phyloP scores from a whole-genome alignment of 345 rosid species.

The Populus pruinosa region DNA sequence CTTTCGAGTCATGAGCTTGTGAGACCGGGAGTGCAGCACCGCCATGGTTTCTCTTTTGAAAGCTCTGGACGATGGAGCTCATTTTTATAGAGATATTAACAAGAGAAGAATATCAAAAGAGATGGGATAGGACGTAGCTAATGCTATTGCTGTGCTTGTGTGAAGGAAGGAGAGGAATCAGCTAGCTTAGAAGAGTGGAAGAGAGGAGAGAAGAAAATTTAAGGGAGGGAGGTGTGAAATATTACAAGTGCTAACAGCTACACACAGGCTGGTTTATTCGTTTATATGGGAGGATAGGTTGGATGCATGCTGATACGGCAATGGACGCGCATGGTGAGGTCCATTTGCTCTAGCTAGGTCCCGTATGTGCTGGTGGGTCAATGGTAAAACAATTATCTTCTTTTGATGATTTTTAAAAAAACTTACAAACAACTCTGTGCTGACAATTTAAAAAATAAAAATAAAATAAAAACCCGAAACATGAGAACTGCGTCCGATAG shows the following conservation, averaged over 20 bases:
- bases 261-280: conserved; percentile 54
- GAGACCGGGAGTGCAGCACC: conserved; percentile 47
- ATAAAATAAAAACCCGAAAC: no score
- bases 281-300: not conserved
- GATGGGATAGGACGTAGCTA: not conserved
- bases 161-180: not conserved
- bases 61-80: conserved; percentile 59
- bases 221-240: conserved; percentile 24
- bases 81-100: conserved; percentile 12
- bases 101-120: not conserved
- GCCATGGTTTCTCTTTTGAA: conserved; percentile 39
- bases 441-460: no score
- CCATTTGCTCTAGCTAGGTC: not conserved
- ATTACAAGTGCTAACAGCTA: conserved; percentile 45
- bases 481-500: no score
- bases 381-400: no score
- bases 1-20: conserved; percentile 19
- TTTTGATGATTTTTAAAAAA: no score
- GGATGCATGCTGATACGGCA: not conserved
- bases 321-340: conserved; percentile 19
- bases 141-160: not conserved
- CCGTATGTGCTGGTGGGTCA: no score
- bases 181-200: not conserved
- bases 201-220: conserved; percentile 5
- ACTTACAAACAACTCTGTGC: no score